Base-by-base conservation (phyloP, 176 grass and related monocot species). In the Areca catechu region DNA sequence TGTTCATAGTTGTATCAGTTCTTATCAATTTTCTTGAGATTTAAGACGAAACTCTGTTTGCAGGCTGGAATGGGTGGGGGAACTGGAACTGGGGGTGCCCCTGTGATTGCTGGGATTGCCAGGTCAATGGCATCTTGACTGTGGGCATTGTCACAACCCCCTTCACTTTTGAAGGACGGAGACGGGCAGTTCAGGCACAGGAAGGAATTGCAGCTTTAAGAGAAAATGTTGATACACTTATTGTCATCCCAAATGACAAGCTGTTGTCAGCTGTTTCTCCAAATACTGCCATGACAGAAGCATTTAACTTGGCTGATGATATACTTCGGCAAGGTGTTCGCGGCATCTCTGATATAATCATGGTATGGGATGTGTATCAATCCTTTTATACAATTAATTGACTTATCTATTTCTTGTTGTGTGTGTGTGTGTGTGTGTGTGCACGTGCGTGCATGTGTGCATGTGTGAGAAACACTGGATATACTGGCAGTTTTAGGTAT, bases 341-440 rank as follows among this genome's bases (percentile, higher is more conserved):
- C 24, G 89, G 89, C n/a, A 95, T 95, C 78, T 95, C 89, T 67
- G 89, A 95, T 71, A 95, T 95, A 48, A 85, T 95, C 62, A 95
- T 34, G 54, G 89, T 95, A 74, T 20, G n/a, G n/a, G n/a, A 21
- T 3, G 2, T 20, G 20, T 19, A 20, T 4, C 19, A 2, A 54
- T 20, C n/a, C 1, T 54, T 54, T 20, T 54, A 22, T 54, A 21
- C 3, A 4, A 22, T 54, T 19, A 22, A 18, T 20, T 20, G n/a
- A 22, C 20, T 19, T 19, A 20, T 20, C 5, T 7, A 19, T 54
- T 19, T 5, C 7, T 20, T 7, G 7, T 20, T 54, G 51, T 19
- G 6, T 53, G 29, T 30, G 5, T 6, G 5, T 30, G n/a, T n/a
- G n/a, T n/a, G n/a, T n/a, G n/a, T n/a, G n/a, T n/a, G n/a, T n/a